Base-by-base conservation (phyloP, 2,329 filamentous ascomycete species). In the Trichothecium roseum region DNA sequence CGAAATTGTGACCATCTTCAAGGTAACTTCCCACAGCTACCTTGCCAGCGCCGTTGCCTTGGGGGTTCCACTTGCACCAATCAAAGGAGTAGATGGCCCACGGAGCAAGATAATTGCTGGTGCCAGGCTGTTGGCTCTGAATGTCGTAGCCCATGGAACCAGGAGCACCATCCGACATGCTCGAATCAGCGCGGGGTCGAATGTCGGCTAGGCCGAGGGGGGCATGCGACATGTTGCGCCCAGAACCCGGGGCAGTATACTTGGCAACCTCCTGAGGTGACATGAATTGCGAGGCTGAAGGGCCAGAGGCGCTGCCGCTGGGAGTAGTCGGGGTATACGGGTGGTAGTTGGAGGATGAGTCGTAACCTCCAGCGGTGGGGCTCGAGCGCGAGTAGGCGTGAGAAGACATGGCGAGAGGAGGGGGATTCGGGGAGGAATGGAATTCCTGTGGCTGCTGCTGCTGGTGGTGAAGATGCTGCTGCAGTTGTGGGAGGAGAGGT, bases 1-100 rank as follows among this genome's bases (percentile, higher is more conserved):
- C 87, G 67, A 93, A 98, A 56, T 98, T 98, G 63, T 98, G 91
- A 5, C 88, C 89, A 60, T 98, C 91, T 62, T 98, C 91, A 35
- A 96, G 65, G 56, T 96, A 96, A 64, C 91, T 98, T 40, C 89
- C 91, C 28, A 98, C 72, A 10, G 91, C 91, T 48, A 98, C 74
- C 60, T 96, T 96, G 28, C 91, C 91, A 4, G 85, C 86, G 42
- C 84, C 80, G 45, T 79, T 79, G 49, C 62, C 78, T 50, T 86
- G 77, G 3, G 89, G 79, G 13, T 84, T 78, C 89, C 91, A 98
- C 61, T 98, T 98, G 66, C 91, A 98, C 91, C 91, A 98, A 63
- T 98, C 91, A 50, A 94, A 89, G 10, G 91, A 89, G 57, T 96
- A 98, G 37, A 94, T 80, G 12, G 87, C 82, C 86, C 91, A 98